Evolutionary conservation across 169 alveolate genomes (phyloP).

Genomic region (Eimeria zaria): DNA sequence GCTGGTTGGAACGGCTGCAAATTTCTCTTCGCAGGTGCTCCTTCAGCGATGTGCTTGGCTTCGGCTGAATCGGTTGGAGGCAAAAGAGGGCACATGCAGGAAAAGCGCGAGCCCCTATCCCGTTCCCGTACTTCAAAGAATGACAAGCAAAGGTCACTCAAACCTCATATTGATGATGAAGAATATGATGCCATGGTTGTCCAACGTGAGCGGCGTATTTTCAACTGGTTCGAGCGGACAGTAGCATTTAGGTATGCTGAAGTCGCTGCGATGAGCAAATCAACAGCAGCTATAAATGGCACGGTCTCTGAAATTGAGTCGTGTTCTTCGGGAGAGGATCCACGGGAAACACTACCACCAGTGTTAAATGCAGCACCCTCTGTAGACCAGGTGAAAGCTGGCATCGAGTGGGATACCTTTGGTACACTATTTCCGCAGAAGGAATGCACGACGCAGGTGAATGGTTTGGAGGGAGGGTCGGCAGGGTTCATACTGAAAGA

Average conservation of each 20-base stretch:
- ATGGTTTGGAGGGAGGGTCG: neutral
- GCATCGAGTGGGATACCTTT: constrained; percentile 51
- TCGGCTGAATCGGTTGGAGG: neutral
- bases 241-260: constrained; percentile 41
- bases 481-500: neutral
- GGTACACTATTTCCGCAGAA: constrained; percentile 24
- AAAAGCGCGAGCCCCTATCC: neutral
- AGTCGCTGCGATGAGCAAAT: neutral
- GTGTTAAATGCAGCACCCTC: neutral
- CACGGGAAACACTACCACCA: neutral
- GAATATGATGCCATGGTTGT: constrained; percentile 25
- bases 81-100: neutral
- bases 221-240: constrained; percentile 38
- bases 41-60: neutral
- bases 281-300: neutral
- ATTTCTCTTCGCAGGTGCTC: constrained; percentile 37
- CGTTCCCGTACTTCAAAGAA: neutral
- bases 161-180: neutral
- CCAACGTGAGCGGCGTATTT: constrained; percentile 18
- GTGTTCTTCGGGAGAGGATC: neutral
- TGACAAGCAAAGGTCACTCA: neutral
- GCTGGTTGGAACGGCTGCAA: constrained; percentile 16
- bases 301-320: neutral
- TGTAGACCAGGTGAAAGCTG: neutral
- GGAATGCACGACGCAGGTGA: neutral